These are phyloP conservation scores for Phytopythium helicoides DNA, from an alignment of 352 stramenopile genomes.

Conservation along the genomic window DNA sequence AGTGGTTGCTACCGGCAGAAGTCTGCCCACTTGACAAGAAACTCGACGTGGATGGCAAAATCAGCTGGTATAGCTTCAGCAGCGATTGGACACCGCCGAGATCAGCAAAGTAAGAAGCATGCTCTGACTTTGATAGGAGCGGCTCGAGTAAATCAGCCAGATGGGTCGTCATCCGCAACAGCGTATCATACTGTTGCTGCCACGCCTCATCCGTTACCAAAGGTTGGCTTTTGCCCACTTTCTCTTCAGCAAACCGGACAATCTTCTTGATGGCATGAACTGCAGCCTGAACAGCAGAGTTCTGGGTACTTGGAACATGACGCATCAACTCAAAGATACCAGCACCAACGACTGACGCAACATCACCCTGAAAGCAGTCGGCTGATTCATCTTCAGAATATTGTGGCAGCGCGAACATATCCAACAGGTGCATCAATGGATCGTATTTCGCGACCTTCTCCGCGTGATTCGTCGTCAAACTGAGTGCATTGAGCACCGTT, in stretches of 20 bases:
- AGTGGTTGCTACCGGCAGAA: slow-evolving; percentile 2
- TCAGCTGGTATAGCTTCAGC: slow-evolving; percentile 87
- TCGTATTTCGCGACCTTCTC: slow-evolving; percentile 90
- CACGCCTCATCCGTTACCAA: not conserved
- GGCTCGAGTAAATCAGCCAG: slow-evolving; percentile 94
- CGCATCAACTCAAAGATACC: slow-evolving; percentile 97
- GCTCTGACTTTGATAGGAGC: slow-evolving; percentile 93
- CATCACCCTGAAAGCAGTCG: slow-evolving; percentile 92
- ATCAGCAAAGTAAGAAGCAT: slow-evolving; percentile 90
- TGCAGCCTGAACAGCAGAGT: slow-evolving; percentile 83
- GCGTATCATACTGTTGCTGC: slow-evolving; percentile 22
- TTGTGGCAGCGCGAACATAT: slow-evolving; percentile 89
- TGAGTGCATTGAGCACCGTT: slow-evolving; percentile 92
- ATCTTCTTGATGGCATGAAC: slow-evolving; percentile 91
- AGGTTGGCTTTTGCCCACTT: slow-evolving; percentile 14
- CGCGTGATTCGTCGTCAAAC: slow-evolving; percentile 90
- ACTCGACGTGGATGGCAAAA: slow-evolving; percentile 79
- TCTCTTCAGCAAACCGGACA: slow-evolving; percentile 75
- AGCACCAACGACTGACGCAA: slow-evolving; percentile 90
- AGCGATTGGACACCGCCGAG: slow-evolving; percentile 88
- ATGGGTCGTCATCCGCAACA: slow-evolving; percentile 72
- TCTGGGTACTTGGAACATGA: slow-evolving; percentile 89
- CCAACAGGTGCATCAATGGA: slow-evolving; percentile 88
- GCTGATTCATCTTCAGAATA: slow-evolving; percentile 84
- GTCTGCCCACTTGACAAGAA: slow-evolving; percentile 64